Percentiles rank a stretch among this genome's conserved stretches.
phyloP scores from a whole-genome alignment of 2,329 filamentous ascomycete genomes.

The Neoarthrinium moseri region DNA sequence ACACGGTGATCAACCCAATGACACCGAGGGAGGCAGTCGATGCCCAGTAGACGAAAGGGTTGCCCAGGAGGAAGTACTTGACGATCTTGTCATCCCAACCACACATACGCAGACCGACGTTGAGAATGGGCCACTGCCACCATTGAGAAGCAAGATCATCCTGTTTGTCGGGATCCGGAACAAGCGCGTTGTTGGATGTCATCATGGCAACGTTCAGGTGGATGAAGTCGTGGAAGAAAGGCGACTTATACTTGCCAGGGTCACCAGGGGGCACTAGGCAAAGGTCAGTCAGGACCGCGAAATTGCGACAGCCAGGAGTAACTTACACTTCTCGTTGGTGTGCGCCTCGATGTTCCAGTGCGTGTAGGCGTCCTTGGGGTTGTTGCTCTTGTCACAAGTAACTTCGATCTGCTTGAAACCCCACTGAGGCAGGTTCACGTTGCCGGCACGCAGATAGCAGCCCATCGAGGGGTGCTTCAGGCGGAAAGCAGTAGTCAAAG shows the following conservation, averaged over 20 bases:
- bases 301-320: not conserved
- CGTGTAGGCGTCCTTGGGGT: slow-evolving; percentile 88
- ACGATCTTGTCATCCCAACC: slow-evolving; percentile 93
- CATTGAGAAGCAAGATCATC: slow-evolving; percentile 94
- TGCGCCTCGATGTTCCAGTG: slow-evolving; percentile 99
- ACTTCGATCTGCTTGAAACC: slow-evolving; percentile 99
- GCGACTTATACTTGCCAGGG: slow-evolving; percentile 90
- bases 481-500: slow-evolving; percentile 89
- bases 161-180: slow-evolving; percentile 98
- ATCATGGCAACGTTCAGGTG: slow-evolving; percentile 99
- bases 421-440: slow-evolving; percentile 96
- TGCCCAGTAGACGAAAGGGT: slow-evolving; percentile 94
- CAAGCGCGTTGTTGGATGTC: slow-evolving; percentile 98
- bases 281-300: slow-evolving; percentile 30
- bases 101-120: slow-evolving; percentile 97
- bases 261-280: slow-evolving; percentile 77
- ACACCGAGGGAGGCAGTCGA: slow-evolving; percentile 76
- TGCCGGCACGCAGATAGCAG: slow-evolving; percentile 93
- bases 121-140: slow-evolving; percentile 97
- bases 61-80: slow-evolving; percentile 98
- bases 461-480: slow-evolving; percentile 78
- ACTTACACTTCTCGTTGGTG: slow-evolving; percentile 86
- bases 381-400: slow-evolving; percentile 90
- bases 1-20: slow-evolving; percentile 70
- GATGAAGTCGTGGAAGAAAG: slow-evolving; percentile 96